Evolutionary conservation across 306 rosid species (phyloP).

Genomic region (Castanea sativa): DNA sequence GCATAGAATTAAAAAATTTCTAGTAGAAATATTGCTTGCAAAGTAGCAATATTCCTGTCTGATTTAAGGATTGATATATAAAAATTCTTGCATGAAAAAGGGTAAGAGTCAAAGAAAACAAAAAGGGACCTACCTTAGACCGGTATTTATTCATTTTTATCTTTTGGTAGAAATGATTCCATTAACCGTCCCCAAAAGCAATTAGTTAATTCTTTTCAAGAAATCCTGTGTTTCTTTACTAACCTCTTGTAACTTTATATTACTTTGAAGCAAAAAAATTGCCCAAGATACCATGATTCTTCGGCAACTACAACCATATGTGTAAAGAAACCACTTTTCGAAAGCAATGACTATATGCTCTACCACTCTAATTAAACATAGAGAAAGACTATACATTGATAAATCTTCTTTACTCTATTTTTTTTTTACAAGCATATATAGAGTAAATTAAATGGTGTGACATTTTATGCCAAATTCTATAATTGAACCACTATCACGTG

Average conservation of each 20-base stretch:
- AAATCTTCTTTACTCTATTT: too few species aligned
- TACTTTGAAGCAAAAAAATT: conserved; percentile 29
- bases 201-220: conserved; percentile 45
- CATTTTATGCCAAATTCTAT: conserved; percentile 18
- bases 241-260: conserved; percentile 32
- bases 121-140: not conserved
- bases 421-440: too few species aligned
- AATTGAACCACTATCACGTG: conserved; percentile 41
- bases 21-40: too few species aligned
- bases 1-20: too few species aligned
- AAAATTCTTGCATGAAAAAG: conserved; percentile 16
- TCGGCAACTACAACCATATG: conserved; percentile 1
- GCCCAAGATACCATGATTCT: conserved; percentile 9
- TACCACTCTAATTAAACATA: conserved; percentile 17
- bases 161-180: conserved; percentile 36
- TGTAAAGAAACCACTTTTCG: conserved; percentile 7
- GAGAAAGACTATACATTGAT: not conserved
- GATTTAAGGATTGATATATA: not conserved
- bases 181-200: conserved; percentile 65
- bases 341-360: conserved; percentile 29
- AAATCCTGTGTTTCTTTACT: conserved; percentile 25
- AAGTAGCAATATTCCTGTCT: too few species aligned
- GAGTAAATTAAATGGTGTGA: not conserved
- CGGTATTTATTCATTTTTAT: conserved; percentile 10
- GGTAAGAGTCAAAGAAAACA: conserved; percentile 40